Base-by-base conservation (phyloP, 208 protist genomes). In the Angomonas ambiguus region DNA sequence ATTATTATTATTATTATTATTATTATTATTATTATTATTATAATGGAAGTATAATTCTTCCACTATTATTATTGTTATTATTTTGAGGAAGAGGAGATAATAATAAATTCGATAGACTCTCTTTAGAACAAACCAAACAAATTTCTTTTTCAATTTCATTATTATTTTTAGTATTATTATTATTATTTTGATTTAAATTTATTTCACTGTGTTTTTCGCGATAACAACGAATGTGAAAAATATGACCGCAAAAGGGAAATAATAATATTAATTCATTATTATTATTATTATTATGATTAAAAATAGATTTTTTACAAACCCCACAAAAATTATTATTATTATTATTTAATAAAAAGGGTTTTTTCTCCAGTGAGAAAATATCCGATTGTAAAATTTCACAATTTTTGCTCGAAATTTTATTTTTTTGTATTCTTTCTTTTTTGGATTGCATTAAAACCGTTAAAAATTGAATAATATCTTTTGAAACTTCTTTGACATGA, bases 201-300 rank as follows among this genome's bases (percentile, higher is more conserved):
- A 31, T 22, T 57, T 22, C 51, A 8, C 24, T 57, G 10, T 57
- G 10, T 31, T n/a, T 57, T 57, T 31, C 24, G 10, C 24, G 25
- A 32, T 61, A 32, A 35, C 25, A 13, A 6, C 22, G 13, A 33
- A 32, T 38, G 35, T 25, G 33, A 61, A 61, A 61, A 61, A 61
- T 38, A 58, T 34, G 8, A 16, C 67, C 59, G 51, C 2, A 71
- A 61, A 34, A 65, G 22, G 49, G 49, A 71, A 51, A n/a, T n/a
- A n/a, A n/a, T n/a, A 42, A 48, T 24, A 65, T 27, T n/a, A n/a
- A n/a, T n/a, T n/a, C n/a, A n/a, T n/a, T n/a, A n/a, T n/a, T n/a
- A n/a, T n/a, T n/a, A n/a, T 53, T 56, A 22, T 27, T 2, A 25
- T 74, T 13, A 25, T 3, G 1, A 20, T 65, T 24, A 20, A 49